A percentile compares a stretch with the other conserved stretches of the same genome.
These are phyloP conservation scores for Exophiala sideris DNA, from an alignment of 2,329 filamentous ascomycete species.

Conservation along the genomic window DNA sequence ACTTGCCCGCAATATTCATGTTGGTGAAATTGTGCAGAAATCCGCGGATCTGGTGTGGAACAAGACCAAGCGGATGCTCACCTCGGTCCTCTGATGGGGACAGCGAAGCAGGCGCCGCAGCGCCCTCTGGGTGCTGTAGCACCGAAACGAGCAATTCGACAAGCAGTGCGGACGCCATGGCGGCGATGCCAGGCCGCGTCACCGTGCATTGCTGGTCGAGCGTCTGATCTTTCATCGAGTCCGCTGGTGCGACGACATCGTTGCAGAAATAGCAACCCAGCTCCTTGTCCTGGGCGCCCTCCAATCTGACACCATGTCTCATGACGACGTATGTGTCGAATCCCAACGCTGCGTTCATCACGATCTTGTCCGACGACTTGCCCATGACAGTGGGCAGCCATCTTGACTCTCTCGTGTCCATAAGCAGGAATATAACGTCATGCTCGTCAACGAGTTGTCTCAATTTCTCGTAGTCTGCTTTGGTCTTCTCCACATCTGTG, in stretches of 20 bases:
- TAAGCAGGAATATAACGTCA: slow-evolving; percentile 91
- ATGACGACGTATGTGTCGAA: slow-evolving; percentile 98
- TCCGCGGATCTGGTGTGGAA: slow-evolving; percentile 63
- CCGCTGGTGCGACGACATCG: slow-evolving; percentile 85
- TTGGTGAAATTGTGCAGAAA: slow-evolving; percentile 61
- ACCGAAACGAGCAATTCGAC: slow-evolving; percentile 87
- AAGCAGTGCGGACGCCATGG: slow-evolving; percentile 84
- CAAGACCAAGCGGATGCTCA: slow-evolving; percentile 48
- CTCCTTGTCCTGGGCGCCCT: slow-evolving; percentile 43
- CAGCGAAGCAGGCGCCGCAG: slow-evolving; percentile 37
- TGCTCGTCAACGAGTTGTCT: slow-evolving; percentile 74
- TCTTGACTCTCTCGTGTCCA: slow-evolving; percentile 91
- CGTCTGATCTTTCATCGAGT: slow-evolving; percentile 92
- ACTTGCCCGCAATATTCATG: slow-evolving; percentile 54
- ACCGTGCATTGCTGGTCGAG: slow-evolving; percentile 98
- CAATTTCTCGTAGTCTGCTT: slow-evolving; percentile 71
- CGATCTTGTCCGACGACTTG: slow-evolving; percentile 87
- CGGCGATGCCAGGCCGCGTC: slow-evolving; percentile 85
- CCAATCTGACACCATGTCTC: slow-evolving; percentile 74
- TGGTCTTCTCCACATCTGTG: slow-evolving; percentile 65
- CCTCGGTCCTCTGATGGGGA: slow-evolving; percentile 34
- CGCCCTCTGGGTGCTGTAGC: slow-evolving; percentile 71
- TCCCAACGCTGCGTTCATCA: slow-evolving; percentile 92
- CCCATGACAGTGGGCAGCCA: slow-evolving; percentile 97
- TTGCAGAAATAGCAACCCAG: slow-evolving; percentile 98